Base-by-base conservation (phyloP, 176 grass and related monocot species). In the Lolium rigidum region DNA sequence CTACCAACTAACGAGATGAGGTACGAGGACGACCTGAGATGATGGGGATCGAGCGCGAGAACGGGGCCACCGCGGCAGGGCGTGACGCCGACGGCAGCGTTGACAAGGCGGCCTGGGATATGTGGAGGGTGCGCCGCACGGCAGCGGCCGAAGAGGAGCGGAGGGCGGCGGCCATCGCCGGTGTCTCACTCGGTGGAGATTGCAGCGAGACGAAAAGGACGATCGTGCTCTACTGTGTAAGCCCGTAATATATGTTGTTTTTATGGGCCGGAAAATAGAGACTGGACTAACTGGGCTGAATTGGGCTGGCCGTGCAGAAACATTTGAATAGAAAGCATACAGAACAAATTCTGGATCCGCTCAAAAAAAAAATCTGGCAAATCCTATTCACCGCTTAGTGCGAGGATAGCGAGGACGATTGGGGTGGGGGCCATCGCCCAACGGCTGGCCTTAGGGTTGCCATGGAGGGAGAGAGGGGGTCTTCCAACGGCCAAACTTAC, bases 101-200 rank as follows among this genome's bases (percentile, higher is more conserved):
- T 14, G 85, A 84, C 2, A 70, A 66, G 56, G 78, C 56, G 9
- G 80, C 80, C 51, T 76, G 76, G 28, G 77, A 84, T 43, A 94
- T 18, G 10, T 84, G 79, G 2, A 90, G 62, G 8, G 92, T 25
- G 24, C 90, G 79, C 18, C 90, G 88, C 13, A 44, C 48, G 21
- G 82, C 72, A 57, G 83, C 55, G 43, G 82, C 78, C 51, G 85
- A 39, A 39, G 88, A 79, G 67, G 87, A 88, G 50, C 89, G 92
- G 89, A 97, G 88, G 77, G 89, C 79, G 83, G 80, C 81, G 15
- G 94, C 92, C 94, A 94, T 97, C 76, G 80, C 64, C 72, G 28
- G 84, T 74, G 24, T 70, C 41, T 35, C 31, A 15, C 17, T n/a
- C 5, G 21, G 10, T 28, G 65, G 71, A 88, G 83, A 85, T 92